Conservation (phyloP, 2,329 filamentous ascomycete genomes). For the Cordyceps farinosa region DNA sequence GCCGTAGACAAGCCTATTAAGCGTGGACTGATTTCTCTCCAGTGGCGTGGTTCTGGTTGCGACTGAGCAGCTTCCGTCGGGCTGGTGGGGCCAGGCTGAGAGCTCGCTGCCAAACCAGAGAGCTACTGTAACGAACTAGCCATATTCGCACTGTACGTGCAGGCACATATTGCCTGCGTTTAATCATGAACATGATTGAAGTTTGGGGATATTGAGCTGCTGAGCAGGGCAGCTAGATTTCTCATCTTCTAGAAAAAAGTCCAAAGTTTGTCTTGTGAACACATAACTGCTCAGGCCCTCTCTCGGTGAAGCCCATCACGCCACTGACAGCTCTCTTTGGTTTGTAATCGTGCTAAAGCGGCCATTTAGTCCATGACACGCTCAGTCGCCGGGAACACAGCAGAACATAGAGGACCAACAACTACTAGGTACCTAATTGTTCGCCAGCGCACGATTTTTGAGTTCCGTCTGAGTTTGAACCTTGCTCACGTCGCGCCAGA, state of each 20-base stretch:
- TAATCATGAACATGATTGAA: not conserved
- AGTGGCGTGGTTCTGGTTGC: conserved; percentile 13
- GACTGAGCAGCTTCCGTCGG: conserved; percentile 12
- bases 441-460: not conserved
- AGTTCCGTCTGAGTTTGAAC: too few relatives aligned
- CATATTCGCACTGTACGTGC: not conserved
- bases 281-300: not conserved
- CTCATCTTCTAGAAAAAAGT: not conserved
- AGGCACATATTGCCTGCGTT: not conserved
- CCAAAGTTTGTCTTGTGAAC: not conserved
- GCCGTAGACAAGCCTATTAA: not conserved
- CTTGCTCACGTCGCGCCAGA: too few relatives aligned
- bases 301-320: not conserved
- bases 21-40: conserved; percentile 15
- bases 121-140: not conserved
- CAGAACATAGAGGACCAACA: not conserved
- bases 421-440: not conserved
- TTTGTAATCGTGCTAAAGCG: not conserved
- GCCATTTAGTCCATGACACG: not conserved
- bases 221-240: not conserved
- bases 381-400: not conserved
- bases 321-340: not conserved
- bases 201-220: not conserved
- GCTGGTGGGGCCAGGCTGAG: not conserved
- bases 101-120: not conserved